These are phyloP conservation scores for Haplographium delicatum DNA, from an alignment of 495 filamentous ascomycete genomes.

Conservation along the genomic window DNA sequence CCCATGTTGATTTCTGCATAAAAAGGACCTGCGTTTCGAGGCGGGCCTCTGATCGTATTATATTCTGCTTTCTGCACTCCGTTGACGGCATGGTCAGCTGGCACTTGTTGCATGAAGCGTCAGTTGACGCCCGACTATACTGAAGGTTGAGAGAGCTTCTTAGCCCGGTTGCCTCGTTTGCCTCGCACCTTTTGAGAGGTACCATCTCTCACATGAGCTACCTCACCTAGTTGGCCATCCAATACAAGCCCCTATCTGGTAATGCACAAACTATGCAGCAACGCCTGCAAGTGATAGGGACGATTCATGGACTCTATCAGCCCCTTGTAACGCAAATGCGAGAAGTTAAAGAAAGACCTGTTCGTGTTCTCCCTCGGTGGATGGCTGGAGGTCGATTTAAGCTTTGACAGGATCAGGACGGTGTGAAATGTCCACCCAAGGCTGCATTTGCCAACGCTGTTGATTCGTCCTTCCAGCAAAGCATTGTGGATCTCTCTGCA, in stretches of 20 bases:
- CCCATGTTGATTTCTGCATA: neutral
- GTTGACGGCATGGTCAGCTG: constrained; percentile 12
- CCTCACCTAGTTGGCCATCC: neutral
- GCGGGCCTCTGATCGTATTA: constrained; percentile 14
- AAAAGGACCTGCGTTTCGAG: neutral
- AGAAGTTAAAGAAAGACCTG: neutral
- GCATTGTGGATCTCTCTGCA: neutral
- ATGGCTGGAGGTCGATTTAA: constrained; percentile 4
- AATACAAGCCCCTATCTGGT: constrained; percentile 2
- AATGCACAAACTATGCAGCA: neutral
- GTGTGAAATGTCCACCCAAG: neutral
- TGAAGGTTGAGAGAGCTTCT: neutral
- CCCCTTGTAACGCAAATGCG: constrained; percentile 5
- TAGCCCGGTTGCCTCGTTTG: constrained; percentile 22
- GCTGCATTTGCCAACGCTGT: neutral
- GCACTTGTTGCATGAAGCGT: constrained; percentile 6
- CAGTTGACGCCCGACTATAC: neutral
- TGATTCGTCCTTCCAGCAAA: neutral
- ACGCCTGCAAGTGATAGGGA: constrained; percentile 8
- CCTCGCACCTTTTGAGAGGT: constrained; percentile 5
- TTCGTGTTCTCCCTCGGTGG: constrained; percentile 9
- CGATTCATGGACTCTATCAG: neutral
- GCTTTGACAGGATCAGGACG: neutral
- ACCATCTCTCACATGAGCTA: neutral
- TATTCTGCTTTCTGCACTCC: constrained; percentile 3